Evolutionary conservation across 2,329 filamentous ascomycete species (phyloP), one percentile per base, ranked within the genome.

Genomic region (Nemania serpens): DNA sequence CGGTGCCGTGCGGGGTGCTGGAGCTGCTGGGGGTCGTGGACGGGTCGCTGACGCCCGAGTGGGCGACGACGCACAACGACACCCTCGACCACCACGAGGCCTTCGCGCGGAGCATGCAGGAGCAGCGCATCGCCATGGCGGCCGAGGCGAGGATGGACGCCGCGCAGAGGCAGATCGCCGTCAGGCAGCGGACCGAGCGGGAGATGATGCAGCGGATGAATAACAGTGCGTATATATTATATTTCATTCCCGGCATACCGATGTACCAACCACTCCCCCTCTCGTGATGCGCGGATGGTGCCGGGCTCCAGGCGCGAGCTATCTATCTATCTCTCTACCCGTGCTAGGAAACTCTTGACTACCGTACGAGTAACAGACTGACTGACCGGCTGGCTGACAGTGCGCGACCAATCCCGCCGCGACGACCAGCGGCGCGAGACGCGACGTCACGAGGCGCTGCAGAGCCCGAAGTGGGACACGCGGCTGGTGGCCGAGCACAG

Each of bases 1-100:
- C 81, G 0, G 79, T 88, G 0, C 84, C 85, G 0, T 87, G 84
- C 67, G 85, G 85, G 34, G 76, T 87, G 29, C 76, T 88, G 29
- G 84, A 85, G n/a, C 69, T 87, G 18, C 71, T 88, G 0, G 76
- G 73, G 18, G 68, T 84, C 3, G 78, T 84, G 3, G 77, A 81
- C 51, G 78, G 82, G 63, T 75, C 76, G 0, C 75, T 78, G 11
- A 86, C 84, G 1, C 85, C 85, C 1, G 77, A 82, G 66, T 87
- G 84, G 83, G 78, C 79, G 0, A 82, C 78, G 0, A 70, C 71
- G 25, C 70, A 80, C 43, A 11, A 78, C 33, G 75, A 79, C 33
- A 64, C 74, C 33, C 71, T 74, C 15, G 72, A 71, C 1, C 66
- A 67, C 9, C 69, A 75, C 3, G 73, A 83, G n/a, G 64, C 66